Base-by-base conservation (phyloP, 306 rosid genomes). In the Oxytropis ochrocephala region DNA sequence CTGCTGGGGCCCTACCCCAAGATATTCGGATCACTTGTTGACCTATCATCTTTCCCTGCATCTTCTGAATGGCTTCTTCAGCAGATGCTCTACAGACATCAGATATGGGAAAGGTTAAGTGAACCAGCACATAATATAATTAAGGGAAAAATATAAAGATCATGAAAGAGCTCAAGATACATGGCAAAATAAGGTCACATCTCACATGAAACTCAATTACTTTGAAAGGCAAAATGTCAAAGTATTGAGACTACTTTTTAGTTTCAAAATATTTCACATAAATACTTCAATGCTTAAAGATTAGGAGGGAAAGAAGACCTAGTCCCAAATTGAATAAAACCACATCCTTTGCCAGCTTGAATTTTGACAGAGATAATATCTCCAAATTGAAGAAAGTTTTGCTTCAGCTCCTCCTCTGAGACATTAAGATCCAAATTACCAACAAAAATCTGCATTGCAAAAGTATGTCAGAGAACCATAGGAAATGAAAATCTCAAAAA, bases 31-130 rank as follows among this genome's bases (percentile, higher is more conserved):
- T 84, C 55, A 83, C 84, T 86, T 89, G 95, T 66, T 92, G 96
- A 50, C 96, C 96, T 58, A 92, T 83, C 83, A 85, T 82, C 81
- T 73, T 89, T 85, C 95, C 98, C 73, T 89, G 96, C 98, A 89
- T 89, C 79, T 83, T 84, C 85, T 83, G 95, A 58, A 87, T 84
- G 56, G 96, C 92, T 78, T 86, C 96, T 81, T 92, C 98, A 55
- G 98, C 95, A 54, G 92, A 87, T 81, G 85, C 63, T 84, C 98
- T 89, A 76, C 57, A 81, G 48, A 69, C 30, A 72, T 27, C 55
- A 65, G 11, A 54, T 5, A 52, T 35, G 39, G 13, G 30, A 73
- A 69, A 63, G 61, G 64, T 66, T 70, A 49, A 79, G 57, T 62
- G 41, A 67, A 43, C 2, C 5, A 27, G 13, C 11, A 14, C 29